A percentile compares a stretch with the other conserved stretches of the same genome.
Evolutionary conservation across 176 grass and related monocot genomes (phyloP).

Genomic region (Musa troglodytarum): DNA sequence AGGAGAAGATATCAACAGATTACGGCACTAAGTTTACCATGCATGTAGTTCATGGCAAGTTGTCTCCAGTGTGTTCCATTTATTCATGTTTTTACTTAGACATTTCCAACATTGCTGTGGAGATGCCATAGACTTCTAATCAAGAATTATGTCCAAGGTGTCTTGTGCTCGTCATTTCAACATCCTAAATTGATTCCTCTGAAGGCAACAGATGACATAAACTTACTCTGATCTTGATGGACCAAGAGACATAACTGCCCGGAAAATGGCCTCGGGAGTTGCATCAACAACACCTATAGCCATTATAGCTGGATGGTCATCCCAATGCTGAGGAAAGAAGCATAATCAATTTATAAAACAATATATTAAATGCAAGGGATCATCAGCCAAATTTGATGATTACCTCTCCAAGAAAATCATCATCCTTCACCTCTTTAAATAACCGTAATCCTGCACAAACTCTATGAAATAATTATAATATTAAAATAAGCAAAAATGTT

Average conservation of each 20-base stretch:
- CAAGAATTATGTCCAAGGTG: neutral
- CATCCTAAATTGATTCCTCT: too few species aligned
- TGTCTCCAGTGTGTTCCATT: neutral
- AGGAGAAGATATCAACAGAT: neutral
- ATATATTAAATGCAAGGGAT: neutral
- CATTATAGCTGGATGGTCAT: constrained; percentile 25
- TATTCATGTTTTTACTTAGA: neutral
- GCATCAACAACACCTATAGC: constrained; percentile 27
- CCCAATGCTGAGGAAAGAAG: constrained; percentile 10
- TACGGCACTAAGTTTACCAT: neutral
- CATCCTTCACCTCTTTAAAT: constrained; percentile 8
- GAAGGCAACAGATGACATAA: too few species aligned
- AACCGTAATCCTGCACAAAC: constrained; percentile 8
- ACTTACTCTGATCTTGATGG: constrained; percentile 28
- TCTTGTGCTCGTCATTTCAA: too few species aligned
- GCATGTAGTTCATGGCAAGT: neutral
- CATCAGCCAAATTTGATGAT: neutral
- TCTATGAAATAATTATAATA: neutral
- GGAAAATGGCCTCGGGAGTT: constrained; percentile 15
- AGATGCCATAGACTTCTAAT: neutral
- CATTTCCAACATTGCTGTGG: neutral
- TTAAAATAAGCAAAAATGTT: neutral
- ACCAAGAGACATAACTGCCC: constrained; percentile 24
- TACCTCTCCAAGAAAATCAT: neutral
- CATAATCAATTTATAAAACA: neutral